Evolutionary conservation across 805 yeast genomes (phyloP).

Genomic region (Komagataella ulmi): DNA sequence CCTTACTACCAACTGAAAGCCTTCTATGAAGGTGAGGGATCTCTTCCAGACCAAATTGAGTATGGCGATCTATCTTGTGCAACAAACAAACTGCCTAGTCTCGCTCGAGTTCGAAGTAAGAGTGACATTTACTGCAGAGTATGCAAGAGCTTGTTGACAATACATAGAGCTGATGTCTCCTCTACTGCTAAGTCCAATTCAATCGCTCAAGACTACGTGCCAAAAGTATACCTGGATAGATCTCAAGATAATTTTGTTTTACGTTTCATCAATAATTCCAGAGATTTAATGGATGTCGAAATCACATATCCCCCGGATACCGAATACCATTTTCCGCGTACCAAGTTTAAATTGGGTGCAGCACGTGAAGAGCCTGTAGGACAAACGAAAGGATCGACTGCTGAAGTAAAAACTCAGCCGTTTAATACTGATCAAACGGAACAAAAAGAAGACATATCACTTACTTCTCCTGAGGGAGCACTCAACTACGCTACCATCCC

Average conservation of each 20-base stretch:
- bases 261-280: slow-evolving; percentile 7
- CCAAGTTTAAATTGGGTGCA: neutral
- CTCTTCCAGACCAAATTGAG: neutral
- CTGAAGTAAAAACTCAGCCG: neutral
- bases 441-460: neutral
- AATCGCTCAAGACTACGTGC: neutral
- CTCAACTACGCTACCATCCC: neutral
- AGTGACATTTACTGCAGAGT: neutral
- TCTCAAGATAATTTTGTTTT: slow-evolving; percentile 2
- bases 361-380: neutral
- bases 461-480: neutral
- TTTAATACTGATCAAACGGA: neutral
- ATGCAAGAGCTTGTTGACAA: neutral
- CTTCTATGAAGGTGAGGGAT: neutral
- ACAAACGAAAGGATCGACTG: neutral
- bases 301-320: slow-evolving; percentile 2
- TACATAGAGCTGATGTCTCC: neutral
- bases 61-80: neutral
- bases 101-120: neutral
- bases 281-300: slow-evolving; percentile 3
- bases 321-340: neutral
- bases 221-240: neutral
- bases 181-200: neutral
- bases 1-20: neutral
- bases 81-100: neutral